Percentiles rank a stretch among this genome's conserved stretches.
Conservation (phyloP, 768 basidiomycete species). For the Lactarius akahatsu region DNA sequence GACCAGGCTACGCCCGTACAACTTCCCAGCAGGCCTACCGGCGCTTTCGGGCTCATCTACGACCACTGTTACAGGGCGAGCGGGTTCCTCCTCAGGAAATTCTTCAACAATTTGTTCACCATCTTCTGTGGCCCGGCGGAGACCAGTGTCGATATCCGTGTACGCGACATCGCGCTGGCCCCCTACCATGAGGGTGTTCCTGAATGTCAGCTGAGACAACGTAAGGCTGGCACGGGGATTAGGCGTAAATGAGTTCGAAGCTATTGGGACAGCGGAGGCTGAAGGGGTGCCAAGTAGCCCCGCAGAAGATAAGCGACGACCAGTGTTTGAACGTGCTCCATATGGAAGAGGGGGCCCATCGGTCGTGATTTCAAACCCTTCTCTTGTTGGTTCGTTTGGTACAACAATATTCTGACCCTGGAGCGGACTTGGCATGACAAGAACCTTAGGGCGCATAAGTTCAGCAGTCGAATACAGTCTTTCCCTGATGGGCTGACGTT, state of each 20-base stretch:
- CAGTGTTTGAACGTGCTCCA: conserved; percentile 60
- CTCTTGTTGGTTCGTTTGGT: conserved; percentile 38
- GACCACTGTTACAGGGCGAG: conserved; percentile 34
- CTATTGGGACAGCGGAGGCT: conserved; percentile 40
- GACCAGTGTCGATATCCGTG: conserved; percentile 53
- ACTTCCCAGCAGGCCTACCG: conserved; percentile 68
- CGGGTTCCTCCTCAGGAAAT: conserved; percentile 36
- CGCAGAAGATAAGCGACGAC: conserved; percentile 41
- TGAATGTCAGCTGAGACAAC: conserved; percentile 81
- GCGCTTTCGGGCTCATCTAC: conserved; percentile 30
- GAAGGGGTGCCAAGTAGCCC: conserved; percentile 35
- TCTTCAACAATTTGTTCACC: conserved; percentile 72
- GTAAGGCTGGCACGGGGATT: conserved; percentile 74
- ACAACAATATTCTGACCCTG: conserved; percentile 47
- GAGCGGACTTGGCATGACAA: conserved; percentile 91
- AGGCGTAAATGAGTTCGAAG: conserved; percentile 71
- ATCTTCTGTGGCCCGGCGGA: conserved; percentile 75
- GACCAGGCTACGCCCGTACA: conserved; percentile 87
- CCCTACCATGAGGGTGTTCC: conserved; percentile 71
- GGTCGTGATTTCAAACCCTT: conserved; percentile 61
- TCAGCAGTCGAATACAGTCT: conserved; percentile 73
- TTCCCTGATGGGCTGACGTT: conserved; percentile 39
- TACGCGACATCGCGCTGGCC: conserved; percentile 64
- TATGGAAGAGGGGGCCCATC: conserved; percentile 80
- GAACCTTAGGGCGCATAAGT: conserved; percentile 83